These are phyloP conservation scores for Psidium friedrichsthalianum DNA, from an alignment of 345 rosid genomes.

Conservation along the genomic window DNA sequence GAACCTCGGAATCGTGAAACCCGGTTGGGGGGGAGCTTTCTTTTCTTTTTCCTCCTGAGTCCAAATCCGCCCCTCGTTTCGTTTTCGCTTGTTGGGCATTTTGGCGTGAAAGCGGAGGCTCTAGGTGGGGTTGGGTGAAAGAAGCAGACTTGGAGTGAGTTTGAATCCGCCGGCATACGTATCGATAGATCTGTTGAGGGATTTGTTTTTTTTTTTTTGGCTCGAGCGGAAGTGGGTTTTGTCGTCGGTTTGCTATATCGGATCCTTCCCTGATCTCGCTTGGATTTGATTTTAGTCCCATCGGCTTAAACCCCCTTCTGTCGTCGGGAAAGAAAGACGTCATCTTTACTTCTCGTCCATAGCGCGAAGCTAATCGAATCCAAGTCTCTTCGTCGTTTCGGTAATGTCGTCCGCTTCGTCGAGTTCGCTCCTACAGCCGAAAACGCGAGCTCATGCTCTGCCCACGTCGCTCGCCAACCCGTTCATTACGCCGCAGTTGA, in stretches of 20 bases:
- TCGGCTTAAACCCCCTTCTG: not conserved
- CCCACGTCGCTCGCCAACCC: conserved; percentile 1
- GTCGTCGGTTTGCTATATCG: not conserved
- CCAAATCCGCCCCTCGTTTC: not conserved
- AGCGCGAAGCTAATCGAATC: not conserved
- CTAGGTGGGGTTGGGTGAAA: not conserved
- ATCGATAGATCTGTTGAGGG: not conserved
- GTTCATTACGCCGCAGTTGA: conserved; percentile 21
- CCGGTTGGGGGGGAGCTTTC: not conserved
- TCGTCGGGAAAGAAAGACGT: not conserved
- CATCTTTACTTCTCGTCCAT: not conserved
- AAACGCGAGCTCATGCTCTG: not conserved
- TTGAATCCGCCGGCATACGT: not conserved
- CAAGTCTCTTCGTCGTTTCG: not conserved
- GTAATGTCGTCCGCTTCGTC: conserved; percentile 8
- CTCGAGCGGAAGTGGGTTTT: not conserved
- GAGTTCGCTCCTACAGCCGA: conserved; percentile 1
- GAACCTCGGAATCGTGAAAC: not conserved
- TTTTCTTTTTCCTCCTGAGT: not conserved
- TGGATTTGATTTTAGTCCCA: not conserved
- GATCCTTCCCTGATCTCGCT: not conserved
- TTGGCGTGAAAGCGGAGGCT: not conserved
- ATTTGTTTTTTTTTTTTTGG: not conserved
- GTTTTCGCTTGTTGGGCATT: not conserved
- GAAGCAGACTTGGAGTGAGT: not conserved